Conservation (phyloP, 2,329 filamentous ascomycete species). For the Xylaria multiplex region DNA sequence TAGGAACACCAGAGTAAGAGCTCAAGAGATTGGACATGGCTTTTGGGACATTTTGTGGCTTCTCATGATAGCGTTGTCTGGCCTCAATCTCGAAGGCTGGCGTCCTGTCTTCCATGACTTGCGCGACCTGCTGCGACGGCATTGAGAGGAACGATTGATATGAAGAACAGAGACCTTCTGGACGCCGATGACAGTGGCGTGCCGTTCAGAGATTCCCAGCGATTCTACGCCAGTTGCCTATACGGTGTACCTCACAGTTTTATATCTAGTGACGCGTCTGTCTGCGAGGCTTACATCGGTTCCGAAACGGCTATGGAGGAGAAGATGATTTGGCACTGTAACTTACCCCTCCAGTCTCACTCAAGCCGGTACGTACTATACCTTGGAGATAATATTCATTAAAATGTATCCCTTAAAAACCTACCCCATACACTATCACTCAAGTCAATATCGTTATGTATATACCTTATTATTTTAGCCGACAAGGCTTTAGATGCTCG, state of each 20-base stretch:
- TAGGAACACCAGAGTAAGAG: constrained; percentile 38
- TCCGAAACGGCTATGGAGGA: constrained; percentile 27
- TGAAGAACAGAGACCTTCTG: background rate
- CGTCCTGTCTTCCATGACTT: constrained; percentile 5
- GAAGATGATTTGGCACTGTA: background rate
- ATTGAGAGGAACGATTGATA: background rate
- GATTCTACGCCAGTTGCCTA: background rate
- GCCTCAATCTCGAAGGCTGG: background rate
- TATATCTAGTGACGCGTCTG: background rate
- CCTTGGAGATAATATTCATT: background rate
- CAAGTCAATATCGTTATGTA: too few species aligned
- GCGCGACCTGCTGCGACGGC: background rate
- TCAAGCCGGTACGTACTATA: background rate
- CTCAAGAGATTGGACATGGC: constrained; percentile 38
- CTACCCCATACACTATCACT: too few species aligned
- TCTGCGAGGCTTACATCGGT: constrained; percentile 12
- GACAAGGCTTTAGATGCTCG: too few species aligned
- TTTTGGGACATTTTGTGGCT: constrained; percentile 36
- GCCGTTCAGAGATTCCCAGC: too few species aligned
- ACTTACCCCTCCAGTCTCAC: background rate
- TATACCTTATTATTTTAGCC: too few species aligned
- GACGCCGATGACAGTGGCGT: background rate
- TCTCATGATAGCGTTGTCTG: constrained; percentile 30
- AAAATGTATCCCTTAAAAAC: too few species aligned
- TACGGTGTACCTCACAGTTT: background rate